phyloP scores from a whole-genome alignment of 495 filamentous ascomycete genomes.

The Eremomyces bilateralis region DNA sequence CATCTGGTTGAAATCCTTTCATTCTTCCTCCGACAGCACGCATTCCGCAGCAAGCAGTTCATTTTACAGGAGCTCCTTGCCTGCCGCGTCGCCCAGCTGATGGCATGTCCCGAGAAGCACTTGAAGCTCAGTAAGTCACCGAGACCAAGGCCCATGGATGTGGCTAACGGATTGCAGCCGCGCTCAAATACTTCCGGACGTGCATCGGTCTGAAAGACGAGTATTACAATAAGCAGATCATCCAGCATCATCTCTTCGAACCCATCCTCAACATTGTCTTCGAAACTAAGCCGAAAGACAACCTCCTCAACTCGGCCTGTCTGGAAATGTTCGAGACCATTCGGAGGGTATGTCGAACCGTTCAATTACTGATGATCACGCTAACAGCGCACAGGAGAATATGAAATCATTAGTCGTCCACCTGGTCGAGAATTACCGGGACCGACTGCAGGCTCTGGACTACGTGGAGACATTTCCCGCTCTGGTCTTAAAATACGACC shows the following conservation, averaged over 20 bases:
- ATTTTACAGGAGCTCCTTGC: conserved; percentile 62
- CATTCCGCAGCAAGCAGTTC: conserved; percentile 70
- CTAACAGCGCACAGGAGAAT: conserved; percentile 40
- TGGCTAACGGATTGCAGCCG: conserved; percentile 29
- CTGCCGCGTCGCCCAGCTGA: conserved; percentile 60
- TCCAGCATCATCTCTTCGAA: conserved; percentile 62
- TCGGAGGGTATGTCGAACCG: too few relatives aligned
- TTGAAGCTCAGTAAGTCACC: conserved; percentile 57
- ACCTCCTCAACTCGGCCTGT: conserved; percentile 87
- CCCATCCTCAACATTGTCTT: conserved; percentile 75
- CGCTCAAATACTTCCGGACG: conserved; percentile 85
- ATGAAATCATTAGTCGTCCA: conserved; percentile 66
- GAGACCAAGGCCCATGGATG: neutral
- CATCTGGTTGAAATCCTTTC: conserved; percentile 89
- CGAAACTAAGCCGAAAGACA: conserved; percentile 87
- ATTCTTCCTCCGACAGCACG: conserved; percentile 81
- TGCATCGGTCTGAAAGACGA: conserved; percentile 75
- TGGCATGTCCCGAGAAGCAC: conserved; percentile 75
- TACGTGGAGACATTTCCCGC: conserved; percentile 75
- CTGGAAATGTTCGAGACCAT: conserved; percentile 89
- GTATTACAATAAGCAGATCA: conserved; percentile 75
- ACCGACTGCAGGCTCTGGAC: conserved; percentile 52
- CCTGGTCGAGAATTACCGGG: conserved; percentile 72
- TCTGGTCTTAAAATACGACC: conserved; percentile 60
- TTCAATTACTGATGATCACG: too few relatives aligned